Evolutionary conservation across 108 stramenopile species (phyloP), one percentile per base, ranked within the genome.

Genomic region (Cyclotella sp.): DNA sequence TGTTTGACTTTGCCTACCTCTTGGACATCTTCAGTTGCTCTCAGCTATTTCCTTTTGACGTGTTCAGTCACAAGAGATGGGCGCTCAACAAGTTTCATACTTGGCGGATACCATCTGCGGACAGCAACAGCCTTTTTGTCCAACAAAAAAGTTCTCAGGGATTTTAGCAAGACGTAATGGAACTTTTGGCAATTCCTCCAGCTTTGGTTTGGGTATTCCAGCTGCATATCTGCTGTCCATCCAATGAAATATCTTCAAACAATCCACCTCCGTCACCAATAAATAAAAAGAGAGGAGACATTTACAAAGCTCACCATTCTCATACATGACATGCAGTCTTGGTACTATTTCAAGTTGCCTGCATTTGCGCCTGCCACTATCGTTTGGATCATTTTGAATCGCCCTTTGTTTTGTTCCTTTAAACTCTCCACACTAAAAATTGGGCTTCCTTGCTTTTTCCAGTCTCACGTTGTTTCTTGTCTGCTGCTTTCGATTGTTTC

Each of bases 151-250:
- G 9, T 55, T 27, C 16, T 28, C 21, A n/a, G 68, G 68, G 39
- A 69, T 69, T 22, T 69, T 69, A 7, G 49, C 49, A 10, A 69
- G 68, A 13, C 68, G 68, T 7, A 69, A 26, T 13, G 27, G 34
- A 12, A 69, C 47, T 8, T 53, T 12, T 12, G 19, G 19, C 6
- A 69, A 9, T 18, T 51, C 47, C 15, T 54, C 51, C 16, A 18
- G 29, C 5, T 27, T 34, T 34, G 68, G 68, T 39, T 69, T 69
- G 15, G 47, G 11, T 21, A 28, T 14, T 8, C 28, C 6, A 15
- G 8, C 27, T 11, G 27, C 52, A 10, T 53, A 21, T 11, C 13
- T 69, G 19, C 68, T 69, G 11, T 51, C 68, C 68, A 69, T 69
- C 68, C 68, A 69, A n/a, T 11, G 6, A 22, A 69, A 28, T 19